Evolutionary conservation across 1,284 basidiomycete species (phyloP), one percentile per base, ranked within the genome.

Genomic region (Ustilago vetiveriae): DNA sequence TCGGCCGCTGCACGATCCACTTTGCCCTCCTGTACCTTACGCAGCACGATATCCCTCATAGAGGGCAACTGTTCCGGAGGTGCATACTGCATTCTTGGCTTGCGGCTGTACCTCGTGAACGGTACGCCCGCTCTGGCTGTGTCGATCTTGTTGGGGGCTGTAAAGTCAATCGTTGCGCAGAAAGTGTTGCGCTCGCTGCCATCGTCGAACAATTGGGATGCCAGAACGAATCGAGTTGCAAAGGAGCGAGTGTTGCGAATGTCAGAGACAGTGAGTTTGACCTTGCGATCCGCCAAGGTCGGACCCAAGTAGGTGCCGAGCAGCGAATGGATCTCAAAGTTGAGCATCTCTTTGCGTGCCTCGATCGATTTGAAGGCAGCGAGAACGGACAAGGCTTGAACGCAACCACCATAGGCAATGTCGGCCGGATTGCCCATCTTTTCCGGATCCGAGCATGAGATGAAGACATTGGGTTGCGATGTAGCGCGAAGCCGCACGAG

Each of bases 341-440:
- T 24, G 22, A 35, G 33, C 37, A 55, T 22, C 21, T 47, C 44
- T 14, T 37, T 24, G 42, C 42, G 54, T 6, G 38, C 23, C 19
- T 74, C 55, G 36, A 79, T 52, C 13, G 76, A 70, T n/a, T 75
- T 57, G 45, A 67, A 72, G 2, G 71, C 76, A 7, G 75, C 70
- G 17, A 55, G 48, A 2, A 76, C 50, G 4, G 62, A 54, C 10
- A 71, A 51, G 1, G 71, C 74, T 19, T 67, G 44, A 3, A 72
- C 74, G 30, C 68, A 78, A 19, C 76, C 76, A n/a, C 76, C 76
- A 33, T 71, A 78, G 3, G 76, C 76, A 24, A 78, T 78, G 35
- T 70, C 59, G 52, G 59, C 69, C 8, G 57, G 26, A 35, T 78
- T 78, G 43, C 76, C 76, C 64, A 70, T 69, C 50, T 68, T 60